phyloP scores from a whole-genome alignment of 768 basidiomycete species.

The Leccinellum rugosiceps region DNA sequence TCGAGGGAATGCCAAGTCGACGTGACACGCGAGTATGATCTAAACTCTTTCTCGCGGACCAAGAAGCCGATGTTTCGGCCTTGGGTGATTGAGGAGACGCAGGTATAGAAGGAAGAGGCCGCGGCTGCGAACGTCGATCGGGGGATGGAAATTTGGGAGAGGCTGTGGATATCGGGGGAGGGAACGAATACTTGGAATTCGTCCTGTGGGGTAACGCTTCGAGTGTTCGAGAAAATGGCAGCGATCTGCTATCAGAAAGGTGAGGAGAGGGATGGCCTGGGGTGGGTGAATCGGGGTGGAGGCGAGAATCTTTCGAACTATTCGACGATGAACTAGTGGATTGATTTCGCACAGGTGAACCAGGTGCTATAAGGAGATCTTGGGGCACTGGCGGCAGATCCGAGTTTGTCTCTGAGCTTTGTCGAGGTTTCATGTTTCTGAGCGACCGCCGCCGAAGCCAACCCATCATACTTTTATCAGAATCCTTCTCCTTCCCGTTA shows the following conservation, averaged over 20 bases:
- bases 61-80: constrained; percentile 17
- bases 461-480: constrained; percentile 37
- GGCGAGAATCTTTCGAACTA: constrained; percentile 28
- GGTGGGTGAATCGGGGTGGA: constrained; percentile 16
- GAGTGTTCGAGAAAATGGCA: neutral
- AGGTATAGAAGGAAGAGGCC: constrained; percentile 28
- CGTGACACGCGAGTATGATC: constrained; percentile 15
- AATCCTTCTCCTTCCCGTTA: constrained; percentile 34
- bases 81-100: constrained; percentile 27
- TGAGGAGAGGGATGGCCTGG: constrained; percentile 9
- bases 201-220: constrained; percentile 11
- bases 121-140: constrained; percentile 12
- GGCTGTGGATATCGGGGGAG: constrained; percentile 11
- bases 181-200: constrained; percentile 23
- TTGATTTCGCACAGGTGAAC: constrained; percentile 22
- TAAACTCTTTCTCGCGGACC: constrained; percentile 14
- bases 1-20: constrained; percentile 7
- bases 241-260: constrained; percentile 12
- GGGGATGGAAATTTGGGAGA: constrained; percentile 6
- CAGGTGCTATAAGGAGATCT: constrained; percentile 5
- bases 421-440: constrained; percentile 22
- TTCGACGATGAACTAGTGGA: constrained; percentile 20
- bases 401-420: constrained; percentile 17
- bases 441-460: constrained; percentile 32
- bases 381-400: constrained; percentile 15